Percentiles rank a stretch among this genome's conserved stretches.
Evolutionary conservation across 257 asterid species (phyloP).

Genomic region (Solanum paucissectum): DNA sequence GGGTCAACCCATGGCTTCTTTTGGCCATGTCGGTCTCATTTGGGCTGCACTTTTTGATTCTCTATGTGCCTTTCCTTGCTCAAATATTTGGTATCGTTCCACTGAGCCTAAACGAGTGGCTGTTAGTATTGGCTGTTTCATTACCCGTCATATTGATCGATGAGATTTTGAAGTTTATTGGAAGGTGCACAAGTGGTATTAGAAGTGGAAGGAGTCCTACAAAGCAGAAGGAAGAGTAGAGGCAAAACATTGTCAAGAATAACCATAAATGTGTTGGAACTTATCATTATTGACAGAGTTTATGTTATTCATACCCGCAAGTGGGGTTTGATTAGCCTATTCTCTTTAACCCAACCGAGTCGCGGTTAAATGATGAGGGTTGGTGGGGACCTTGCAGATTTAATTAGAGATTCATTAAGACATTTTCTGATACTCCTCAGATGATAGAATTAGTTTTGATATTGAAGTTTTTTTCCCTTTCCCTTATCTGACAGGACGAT

Average conservation of each 20-base stretch:
- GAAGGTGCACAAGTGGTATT: constrained; percentile 58
- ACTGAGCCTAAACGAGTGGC: constrained; percentile 80
- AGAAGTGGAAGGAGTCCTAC: constrained; percentile 22
- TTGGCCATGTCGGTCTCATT: constrained; percentile 92
- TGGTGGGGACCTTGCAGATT: constrained; percentile 18
- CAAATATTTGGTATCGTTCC: constrained; percentile 85
- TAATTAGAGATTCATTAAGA: constrained; percentile 19
- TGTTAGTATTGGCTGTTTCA: constrained; percentile 67
- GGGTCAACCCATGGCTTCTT: constrained; percentile 97
- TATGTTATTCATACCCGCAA: background rate
- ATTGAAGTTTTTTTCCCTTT: background rate
- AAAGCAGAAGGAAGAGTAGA: constrained; percentile 60
- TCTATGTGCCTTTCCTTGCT: constrained; percentile 92
- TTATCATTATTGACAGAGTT: background rate
- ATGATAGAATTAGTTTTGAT: background rate
- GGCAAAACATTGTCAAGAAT: background rate
- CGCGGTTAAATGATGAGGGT: constrained; percentile 6
- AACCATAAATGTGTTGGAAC: background rate
- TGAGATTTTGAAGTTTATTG: constrained; percentile 78
- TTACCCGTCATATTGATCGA: constrained; percentile 80
- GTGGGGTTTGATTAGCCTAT: constrained; percentile 7
- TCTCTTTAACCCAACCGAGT: background rate
- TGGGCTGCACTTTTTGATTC: constrained; percentile 87
- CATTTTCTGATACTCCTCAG: constrained; percentile 19
- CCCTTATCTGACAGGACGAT: background rate